A percentile compares a stretch with the other conserved stretches of the same genome.
These are phyloP conservation scores for Solanum verrucosum DNA, from an alignment of 257 asterid genomes.

Conservation along the genomic window DNA sequence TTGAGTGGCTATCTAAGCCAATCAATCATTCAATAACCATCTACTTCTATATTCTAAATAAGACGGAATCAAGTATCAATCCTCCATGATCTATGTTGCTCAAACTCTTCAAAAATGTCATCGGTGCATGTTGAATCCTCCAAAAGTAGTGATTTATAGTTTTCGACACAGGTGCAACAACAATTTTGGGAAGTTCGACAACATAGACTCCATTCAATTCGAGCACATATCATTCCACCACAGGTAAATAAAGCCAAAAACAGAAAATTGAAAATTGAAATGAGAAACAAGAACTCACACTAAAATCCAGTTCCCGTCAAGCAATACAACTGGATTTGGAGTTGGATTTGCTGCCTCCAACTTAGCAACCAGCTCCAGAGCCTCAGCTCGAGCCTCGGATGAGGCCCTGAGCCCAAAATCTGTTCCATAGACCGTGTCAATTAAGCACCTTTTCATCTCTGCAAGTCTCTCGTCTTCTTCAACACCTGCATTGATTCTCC, in stretches of 20 bases:
- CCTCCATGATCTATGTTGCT: background rate
- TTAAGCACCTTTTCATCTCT: slow-evolving; percentile 40
- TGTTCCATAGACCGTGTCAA: slow-evolving; percentile 69
- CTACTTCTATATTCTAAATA: background rate
- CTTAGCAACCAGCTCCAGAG: slow-evolving; percentile 66
- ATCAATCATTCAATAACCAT: background rate
- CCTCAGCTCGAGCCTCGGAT: slow-evolving; percentile 72
- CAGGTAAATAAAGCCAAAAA: background rate
- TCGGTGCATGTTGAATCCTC: background rate
- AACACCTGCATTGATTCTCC: background rate
- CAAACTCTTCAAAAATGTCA: background rate
- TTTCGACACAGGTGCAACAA: background rate
- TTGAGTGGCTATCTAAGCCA: background rate
- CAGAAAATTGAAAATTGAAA: background rate
- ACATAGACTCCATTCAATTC: background rate
- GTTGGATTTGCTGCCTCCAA: slow-evolving; percentile 88
- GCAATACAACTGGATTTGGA: slow-evolving; percentile 66
- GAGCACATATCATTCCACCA: background rate
- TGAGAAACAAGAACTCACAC: slow-evolving; percentile 39
- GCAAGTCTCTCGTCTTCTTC: slow-evolving; percentile 23
- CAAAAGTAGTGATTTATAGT: background rate
- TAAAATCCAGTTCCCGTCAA: slow-evolving; percentile 85
- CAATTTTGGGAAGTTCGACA: background rate
- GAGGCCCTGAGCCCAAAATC: slow-evolving; percentile 74
- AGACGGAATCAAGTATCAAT: background rate